Evolutionary conservation across 1,284 basidiomycete genomes (phyloP).

Genomic region (Ustilago nuda): DNA sequence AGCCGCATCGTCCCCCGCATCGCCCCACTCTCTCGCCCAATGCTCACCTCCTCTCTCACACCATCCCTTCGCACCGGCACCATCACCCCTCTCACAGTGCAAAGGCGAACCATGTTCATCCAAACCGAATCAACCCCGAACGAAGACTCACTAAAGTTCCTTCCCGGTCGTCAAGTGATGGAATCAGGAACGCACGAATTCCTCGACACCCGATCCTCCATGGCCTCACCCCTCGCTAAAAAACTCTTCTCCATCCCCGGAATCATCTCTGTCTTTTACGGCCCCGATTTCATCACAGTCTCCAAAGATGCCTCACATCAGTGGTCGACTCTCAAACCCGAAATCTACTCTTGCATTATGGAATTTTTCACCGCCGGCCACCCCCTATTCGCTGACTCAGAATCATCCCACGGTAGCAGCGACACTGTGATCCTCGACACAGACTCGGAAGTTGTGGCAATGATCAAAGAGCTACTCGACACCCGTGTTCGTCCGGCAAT

Average conservation of each 20-base stretch:
- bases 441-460: slow-evolving; percentile 96
- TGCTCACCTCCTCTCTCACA: slow-evolving; percentile 20
- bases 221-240: slow-evolving; percentile 86
- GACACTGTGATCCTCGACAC: slow-evolving; percentile 96
- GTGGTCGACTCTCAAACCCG: slow-evolving; percentile 95
- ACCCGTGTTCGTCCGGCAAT: slow-evolving; percentile 95
- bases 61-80: slow-evolving; percentile 4
- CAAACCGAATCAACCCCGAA: slow-evolving; percentile 93
- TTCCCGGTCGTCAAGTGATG: slow-evolving; percentile 91
- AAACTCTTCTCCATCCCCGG: slow-evolving; percentile 93
- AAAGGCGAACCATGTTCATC: slow-evolving; percentile 61
- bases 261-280: slow-evolving; percentile 88
- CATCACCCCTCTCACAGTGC: slow-evolving; percentile 1
- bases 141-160: slow-evolving; percentile 97
- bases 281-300: slow-evolving; percentile 97
- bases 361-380: slow-evolving; percentile 93
- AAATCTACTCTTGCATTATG: slow-evolving; percentile 97
- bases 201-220: slow-evolving; percentile 76
- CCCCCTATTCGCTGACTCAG: slow-evolving; percentile 79
- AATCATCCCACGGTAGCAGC: slow-evolving; percentile 78
- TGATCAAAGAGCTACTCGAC: slow-evolving; percentile 98
- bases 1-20: slow-evolving; percentile 13
- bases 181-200: slow-evolving; percentile 87
- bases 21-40: slow-evolving; percentile 12
- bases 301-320: slow-evolving; percentile 86